Evolutionary conservation across 345 rosid genomes (phyloP).

Genomic region (Arabis alpina): DNA sequence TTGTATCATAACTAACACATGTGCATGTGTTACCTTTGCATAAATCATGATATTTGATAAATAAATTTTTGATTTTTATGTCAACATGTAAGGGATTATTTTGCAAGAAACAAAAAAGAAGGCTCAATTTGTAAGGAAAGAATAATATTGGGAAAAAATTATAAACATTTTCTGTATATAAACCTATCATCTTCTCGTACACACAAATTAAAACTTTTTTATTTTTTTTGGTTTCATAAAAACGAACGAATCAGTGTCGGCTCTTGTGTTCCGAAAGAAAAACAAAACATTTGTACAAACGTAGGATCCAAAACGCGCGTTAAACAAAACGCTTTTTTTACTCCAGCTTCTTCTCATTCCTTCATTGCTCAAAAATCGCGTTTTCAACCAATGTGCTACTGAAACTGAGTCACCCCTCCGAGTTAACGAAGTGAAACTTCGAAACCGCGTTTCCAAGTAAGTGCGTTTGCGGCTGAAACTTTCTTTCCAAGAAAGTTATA

Average conservation of each 20-base stretch:
- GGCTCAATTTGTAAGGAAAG: slow-evolving; percentile 7
- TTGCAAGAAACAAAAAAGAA: background rate
- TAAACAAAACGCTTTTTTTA: background rate
- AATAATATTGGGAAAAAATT: background rate
- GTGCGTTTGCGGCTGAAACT: slow-evolving; percentile 37
- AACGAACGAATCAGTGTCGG: slow-evolving; percentile 59
- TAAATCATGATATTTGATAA: no score
- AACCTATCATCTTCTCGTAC: slow-evolving; percentile 36
- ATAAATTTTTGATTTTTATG: background rate
- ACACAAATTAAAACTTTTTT: slow-evolving; percentile 16
- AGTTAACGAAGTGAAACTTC: slow-evolving; percentile 23
- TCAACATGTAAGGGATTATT: background rate
- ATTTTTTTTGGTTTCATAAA: slow-evolving; percentile 10
- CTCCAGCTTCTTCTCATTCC: background rate
- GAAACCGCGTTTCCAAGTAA: slow-evolving; percentile 43
- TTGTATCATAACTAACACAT: background rate
- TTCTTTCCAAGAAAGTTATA: slow-evolving; percentile 32
- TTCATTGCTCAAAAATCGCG: slow-evolving; percentile 27
- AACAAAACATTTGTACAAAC: slow-evolving; percentile 6
- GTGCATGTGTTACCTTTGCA: background rate
- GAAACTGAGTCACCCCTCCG: slow-evolving; percentile 42
- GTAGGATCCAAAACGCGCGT: slow-evolving; percentile 40
- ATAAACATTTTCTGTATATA: slow-evolving; percentile 36
- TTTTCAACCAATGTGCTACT: slow-evolving; percentile 40
- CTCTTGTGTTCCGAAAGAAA: slow-evolving; percentile 48